These are phyloP conservation scores for Penicillium sp. DNA, from an alignment of 2,329 filamentous ascomycete genomes.

Conservation along the genomic window DNA sequence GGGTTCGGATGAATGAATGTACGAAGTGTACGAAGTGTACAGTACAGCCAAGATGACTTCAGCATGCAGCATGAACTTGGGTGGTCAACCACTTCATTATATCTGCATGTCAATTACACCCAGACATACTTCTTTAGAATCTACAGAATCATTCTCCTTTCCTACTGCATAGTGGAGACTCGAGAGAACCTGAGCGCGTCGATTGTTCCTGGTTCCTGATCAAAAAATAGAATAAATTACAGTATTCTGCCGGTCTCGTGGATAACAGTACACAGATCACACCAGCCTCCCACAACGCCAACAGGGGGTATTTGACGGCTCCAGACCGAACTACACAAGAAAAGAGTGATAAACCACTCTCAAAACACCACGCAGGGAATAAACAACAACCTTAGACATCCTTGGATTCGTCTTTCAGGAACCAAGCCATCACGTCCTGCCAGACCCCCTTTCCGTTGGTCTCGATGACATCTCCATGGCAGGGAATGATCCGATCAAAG, in stretches of 20 bases:
- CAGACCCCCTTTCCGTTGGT: constrained; percentile 71
- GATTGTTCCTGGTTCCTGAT: not conserved
- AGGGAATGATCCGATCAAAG: constrained; percentile 81
- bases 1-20: not conserved
- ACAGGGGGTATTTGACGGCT: not conserved
- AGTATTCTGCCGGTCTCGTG: not conserved
- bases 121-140: not conserved
- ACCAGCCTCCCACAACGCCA: not conserved
- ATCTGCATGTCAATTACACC: not conserved
- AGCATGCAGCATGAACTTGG: not conserved
- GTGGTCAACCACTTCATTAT: not conserved
- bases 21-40: not conserved
- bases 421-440: constrained; percentile 77
- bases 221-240: not conserved
- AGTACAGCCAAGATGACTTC: not conserved
- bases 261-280: not conserved
- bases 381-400: constrained; percentile 8
- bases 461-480: constrained; percentile 89
- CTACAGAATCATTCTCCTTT: not conserved
- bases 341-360: not conserved
- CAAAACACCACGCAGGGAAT: not conserved
- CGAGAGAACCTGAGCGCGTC: not conserved
- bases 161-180: not conserved
- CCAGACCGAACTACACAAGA: not conserved
- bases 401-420: constrained; percentile 55